Percentiles rank a stretch among this genome's conserved stretches.
These are phyloP conservation scores for Phytopythium mirpurense DNA, from an alignment of 352 stramenopile species.

Conservation along the genomic window DNA sequence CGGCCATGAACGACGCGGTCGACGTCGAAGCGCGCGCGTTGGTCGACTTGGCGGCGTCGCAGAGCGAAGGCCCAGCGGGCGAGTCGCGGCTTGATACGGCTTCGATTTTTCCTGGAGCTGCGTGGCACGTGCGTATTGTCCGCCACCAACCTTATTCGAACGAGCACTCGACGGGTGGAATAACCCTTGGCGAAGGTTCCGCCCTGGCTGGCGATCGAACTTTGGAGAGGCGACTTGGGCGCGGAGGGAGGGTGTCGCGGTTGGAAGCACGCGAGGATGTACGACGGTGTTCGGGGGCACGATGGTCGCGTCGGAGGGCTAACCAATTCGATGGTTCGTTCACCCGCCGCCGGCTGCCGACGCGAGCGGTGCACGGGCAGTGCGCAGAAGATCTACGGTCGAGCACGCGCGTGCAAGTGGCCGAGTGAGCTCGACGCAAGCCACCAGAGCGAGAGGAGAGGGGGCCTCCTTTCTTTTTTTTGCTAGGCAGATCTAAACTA, in stretches of 20 bases:
- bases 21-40: neutral
- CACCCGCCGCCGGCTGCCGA: slow-evolving; percentile 3
- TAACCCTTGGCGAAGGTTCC: neutral
- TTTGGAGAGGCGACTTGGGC: neutral
- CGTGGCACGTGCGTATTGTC: too few relatives aligned
- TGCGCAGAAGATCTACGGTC: slow-evolving; percentile 21
- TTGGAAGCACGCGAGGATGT: too few relatives aligned
- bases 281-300: neutral
- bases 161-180: neutral
- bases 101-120: neutral
- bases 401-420: slow-evolving; percentile 6
- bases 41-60: neutral
- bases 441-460: slow-evolving; percentile 2
- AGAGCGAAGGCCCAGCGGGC: neutral
- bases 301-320: neutral
- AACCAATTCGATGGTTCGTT: neutral
- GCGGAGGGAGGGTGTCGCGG: too few relatives aligned
- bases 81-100: neutral
- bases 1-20: slow-evolving; percentile 8
- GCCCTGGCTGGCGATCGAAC: neutral
- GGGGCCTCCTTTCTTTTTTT: slow-evolving; percentile 17
- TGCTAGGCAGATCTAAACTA: slow-evolving; percentile 1
- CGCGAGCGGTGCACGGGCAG: neutral
- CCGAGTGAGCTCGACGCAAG: neutral
- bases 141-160: neutral